A percentile compares a stretch with the other conserved stretches of the same genome.
These are phyloP conservation scores for Geotrichum bryndzae DNA, from an alignment of 1,139 yeast genomes.

Conservation along the genomic window DNA sequence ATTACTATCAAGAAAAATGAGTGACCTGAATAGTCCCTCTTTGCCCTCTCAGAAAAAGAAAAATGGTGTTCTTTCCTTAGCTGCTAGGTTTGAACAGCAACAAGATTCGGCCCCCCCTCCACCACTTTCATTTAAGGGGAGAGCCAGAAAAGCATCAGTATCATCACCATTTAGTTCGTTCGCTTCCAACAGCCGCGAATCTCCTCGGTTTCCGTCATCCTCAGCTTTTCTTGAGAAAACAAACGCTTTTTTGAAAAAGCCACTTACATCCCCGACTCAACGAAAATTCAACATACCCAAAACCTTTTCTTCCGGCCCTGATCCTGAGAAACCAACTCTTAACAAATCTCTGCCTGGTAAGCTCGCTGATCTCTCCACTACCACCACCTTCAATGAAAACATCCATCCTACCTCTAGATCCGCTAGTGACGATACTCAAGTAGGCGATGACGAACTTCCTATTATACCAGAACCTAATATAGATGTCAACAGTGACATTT, in stretches of 20 bases:
- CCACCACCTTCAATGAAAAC: not conserved
- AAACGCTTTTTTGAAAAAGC: not conserved
- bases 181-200: not conserved
- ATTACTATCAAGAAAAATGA: not conserved
- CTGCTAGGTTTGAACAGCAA: conserved; percentile 12
- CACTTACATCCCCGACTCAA: not conserved
- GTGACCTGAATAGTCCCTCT: not conserved
- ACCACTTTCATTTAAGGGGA: not conserved
- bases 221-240: not conserved
- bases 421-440: not conserved
- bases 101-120: conserved; percentile 7
- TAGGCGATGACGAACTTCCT: not conserved
- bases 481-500: not conserved
- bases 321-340: not conserved
- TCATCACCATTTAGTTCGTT: not conserved
- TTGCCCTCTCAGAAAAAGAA: not conserved
- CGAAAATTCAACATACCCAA: not conserved
- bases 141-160: not conserved
- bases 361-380: not conserved
- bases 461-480: not conserved
- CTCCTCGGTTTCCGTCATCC: not conserved
- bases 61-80: conserved; percentile 13
- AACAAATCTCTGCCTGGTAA: not conserved
- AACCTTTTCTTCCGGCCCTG: not conserved
- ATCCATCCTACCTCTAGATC: not conserved